phyloP scores from a whole-genome alignment of 768 basidiomycete genomes.

The Suillus fuscotomentosus region DNA sequence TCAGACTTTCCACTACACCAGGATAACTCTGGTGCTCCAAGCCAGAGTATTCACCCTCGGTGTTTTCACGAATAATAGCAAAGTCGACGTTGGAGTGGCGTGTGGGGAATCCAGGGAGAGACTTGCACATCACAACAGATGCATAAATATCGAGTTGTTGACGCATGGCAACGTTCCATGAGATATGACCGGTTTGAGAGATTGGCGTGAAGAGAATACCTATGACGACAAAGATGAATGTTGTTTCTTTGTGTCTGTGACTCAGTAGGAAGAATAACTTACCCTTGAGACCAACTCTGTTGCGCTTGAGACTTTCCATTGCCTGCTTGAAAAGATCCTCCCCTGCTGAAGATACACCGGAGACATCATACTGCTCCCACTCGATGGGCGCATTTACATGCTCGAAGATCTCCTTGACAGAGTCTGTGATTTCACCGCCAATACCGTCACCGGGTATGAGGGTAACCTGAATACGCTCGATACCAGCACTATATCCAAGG shows the following conservation, averaged over 20 bases:
- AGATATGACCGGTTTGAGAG: conserved; percentile 93
- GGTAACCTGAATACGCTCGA: conserved; percentile 64
- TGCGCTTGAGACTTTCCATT: conserved; percentile 96
- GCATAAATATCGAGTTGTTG: conserved; percentile 99
- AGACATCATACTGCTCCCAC: conserved; percentile 98
- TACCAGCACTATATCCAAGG: conserved; percentile 17
- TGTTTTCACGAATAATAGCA: conserved; percentile 99
- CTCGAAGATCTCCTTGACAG: conserved; percentile 98
- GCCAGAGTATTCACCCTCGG: conserved; percentile 99
- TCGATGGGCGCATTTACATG: conserved; percentile 97
- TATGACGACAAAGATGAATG: conserved; percentile 28
- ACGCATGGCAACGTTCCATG: conserved; percentile 99
- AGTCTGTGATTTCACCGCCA: conserved; percentile 95
- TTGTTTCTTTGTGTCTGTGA: conserved; percentile 9
- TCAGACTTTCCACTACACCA: conserved; percentile 97
- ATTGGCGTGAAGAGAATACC: conserved; percentile 99
- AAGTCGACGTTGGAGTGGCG: conserved; percentile 97
- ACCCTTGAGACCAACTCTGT: conserved; percentile 99
- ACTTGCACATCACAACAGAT: conserved; percentile 97
- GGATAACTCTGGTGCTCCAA: conserved; percentile 98
- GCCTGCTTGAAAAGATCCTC: conserved; percentile 96
- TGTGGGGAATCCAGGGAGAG: conserved; percentile 92
- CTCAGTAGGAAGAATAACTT: conserved; percentile 3
- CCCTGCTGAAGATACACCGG: conserved; percentile 91
- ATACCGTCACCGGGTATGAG: conserved; percentile 98